Evolutionary conservation across 495 filamentous ascomycete genomes (phyloP).

Genomic region (Penicillium verhagenii): DNA sequence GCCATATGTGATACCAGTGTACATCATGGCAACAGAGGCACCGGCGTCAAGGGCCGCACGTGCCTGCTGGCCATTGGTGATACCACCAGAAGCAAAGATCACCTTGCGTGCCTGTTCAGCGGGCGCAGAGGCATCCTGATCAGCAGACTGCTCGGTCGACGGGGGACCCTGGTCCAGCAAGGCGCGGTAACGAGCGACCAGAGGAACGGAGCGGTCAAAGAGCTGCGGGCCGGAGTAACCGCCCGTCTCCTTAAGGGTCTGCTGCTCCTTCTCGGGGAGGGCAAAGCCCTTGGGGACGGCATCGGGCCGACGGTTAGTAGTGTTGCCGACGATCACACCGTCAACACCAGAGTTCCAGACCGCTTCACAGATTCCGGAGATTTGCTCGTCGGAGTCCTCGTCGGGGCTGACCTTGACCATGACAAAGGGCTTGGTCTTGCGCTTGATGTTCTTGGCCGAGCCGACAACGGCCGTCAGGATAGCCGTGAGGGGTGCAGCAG

Average conservation of each 20-base stretch:
- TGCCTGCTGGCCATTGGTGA: slow-evolving; percentile 80
- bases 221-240: slow-evolving; percentile 89
- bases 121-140: slow-evolving; percentile 10
- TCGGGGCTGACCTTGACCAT: slow-evolving; percentile 98
- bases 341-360: slow-evolving; percentile 83
- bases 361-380: slow-evolving; percentile 83
- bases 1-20: slow-evolving; percentile 78
- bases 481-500: slow-evolving; percentile 71
- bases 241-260: slow-evolving; percentile 69
- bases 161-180: slow-evolving; percentile 58
- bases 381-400: slow-evolving; percentile 78
- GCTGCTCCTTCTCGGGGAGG: slow-evolving; percentile 64
- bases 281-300: slow-evolving; percentile 62
- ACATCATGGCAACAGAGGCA: slow-evolving; percentile 84
- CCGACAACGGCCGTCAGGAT: slow-evolving; percentile 81
- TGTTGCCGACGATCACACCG: slow-evolving; percentile 97
- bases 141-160: slow-evolving; percentile 14
- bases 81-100: slow-evolving; percentile 89
- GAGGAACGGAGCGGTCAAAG: slow-evolving; percentile 69
- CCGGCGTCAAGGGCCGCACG: slow-evolving; percentile 76
- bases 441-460: slow-evolving; percentile 62
- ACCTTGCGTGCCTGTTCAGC: slow-evolving; percentile 59
- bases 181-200: slow-evolving; percentile 76
- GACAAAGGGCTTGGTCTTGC: slow-evolving; percentile 74
- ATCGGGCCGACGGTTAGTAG: slow-evolving; percentile 76